Base-by-base conservation (phyloP, 1,139 yeast species). In the Zygoascus sp. region DNA sequence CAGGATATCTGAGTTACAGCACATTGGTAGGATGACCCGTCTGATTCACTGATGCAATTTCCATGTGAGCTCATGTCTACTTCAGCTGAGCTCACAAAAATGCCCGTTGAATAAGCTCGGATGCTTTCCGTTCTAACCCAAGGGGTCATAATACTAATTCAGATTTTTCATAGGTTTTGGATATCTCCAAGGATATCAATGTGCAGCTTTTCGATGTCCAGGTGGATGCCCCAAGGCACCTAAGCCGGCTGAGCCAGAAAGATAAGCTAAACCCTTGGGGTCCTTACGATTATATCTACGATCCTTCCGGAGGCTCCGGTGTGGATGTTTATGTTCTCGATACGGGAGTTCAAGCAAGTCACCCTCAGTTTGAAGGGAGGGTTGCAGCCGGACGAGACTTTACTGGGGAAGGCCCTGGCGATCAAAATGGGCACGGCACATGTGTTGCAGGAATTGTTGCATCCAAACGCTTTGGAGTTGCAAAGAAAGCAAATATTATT, bases 371-470 rank as follows among this genome's bases (percentile, higher is more conserved):
- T 58, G 80, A 74, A 47, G 81, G 80, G 0, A 69, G 94, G 48
- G 88, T 81, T 0, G 51, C 53, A 2, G 55, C 62, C 44, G 90
- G 88, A 0, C 70, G 61, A n/a, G 87, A 82, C 58, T 75, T 80
- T 50, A 79, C 86, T 0, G 72, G 69, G 0, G 84, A 79, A 61
- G 86, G 81, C 0, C 57, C 67, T 0, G 83, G 84, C 0, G 92
- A 83, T 58, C 55, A 59, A 7, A 81, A 81, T 58, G 92, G 57
- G 34, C 57, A 54, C 32, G 73, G 73, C 19, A 70, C 75, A 36
- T 74, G 70, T 55, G 95, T 88, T 2, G 95, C 96, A 0, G 96
- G 97, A 0, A 65, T 88, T n/a, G 75, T 87, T 36, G 96, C 94
- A 0, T 85, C 96, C 0, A 65, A 62, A 32, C 77, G 82, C 0